Conservation (phyloP, 306 rosid genomes). For the Vigna reflexopilosa region DNA sequence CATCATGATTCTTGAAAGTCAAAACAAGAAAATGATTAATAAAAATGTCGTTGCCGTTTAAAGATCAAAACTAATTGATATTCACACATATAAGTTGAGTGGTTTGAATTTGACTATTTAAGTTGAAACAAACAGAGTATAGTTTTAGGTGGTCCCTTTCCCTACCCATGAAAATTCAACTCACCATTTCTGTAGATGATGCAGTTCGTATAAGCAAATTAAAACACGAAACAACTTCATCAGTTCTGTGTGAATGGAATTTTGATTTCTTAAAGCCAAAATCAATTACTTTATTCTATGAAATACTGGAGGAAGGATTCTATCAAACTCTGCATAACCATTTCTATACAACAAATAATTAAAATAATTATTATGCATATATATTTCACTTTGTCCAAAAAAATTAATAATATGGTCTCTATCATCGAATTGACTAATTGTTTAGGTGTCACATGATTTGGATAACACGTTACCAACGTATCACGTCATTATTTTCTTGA, state of each 20-base stretch:
- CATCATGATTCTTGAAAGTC: neutral
- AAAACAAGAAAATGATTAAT: neutral
- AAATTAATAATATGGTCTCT: too few species aligned
- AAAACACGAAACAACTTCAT: neutral
- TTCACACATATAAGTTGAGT: neutral
- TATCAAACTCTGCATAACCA: too few species aligned
- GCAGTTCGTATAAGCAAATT: neutral
- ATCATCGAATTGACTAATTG: too few species aligned
- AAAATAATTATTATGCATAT: too few species aligned
- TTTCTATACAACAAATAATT: too few species aligned
- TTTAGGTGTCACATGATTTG: too few species aligned
- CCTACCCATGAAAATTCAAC: neutral
- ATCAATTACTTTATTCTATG: neutral
- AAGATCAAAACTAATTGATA: neutral
- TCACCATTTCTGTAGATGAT: neutral
- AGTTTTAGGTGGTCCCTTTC: conserved; percentile 3
- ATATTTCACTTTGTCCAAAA: too few species aligned
- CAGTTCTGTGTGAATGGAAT: neutral
- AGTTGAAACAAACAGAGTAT: neutral
- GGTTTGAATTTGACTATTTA: neutral
- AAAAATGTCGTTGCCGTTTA: neutral
- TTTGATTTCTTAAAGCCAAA: neutral
- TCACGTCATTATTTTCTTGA: too few species aligned
- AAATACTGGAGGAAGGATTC: too few species aligned
- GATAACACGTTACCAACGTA: too few species aligned